Percentiles rank a stretch among this genome's conserved stretches.
These are phyloP conservation scores for Cryphonectria nitschkei DNA, from an alignment of 2,329 filamentous ascomycete genomes.

Conservation along the genomic window DNA sequence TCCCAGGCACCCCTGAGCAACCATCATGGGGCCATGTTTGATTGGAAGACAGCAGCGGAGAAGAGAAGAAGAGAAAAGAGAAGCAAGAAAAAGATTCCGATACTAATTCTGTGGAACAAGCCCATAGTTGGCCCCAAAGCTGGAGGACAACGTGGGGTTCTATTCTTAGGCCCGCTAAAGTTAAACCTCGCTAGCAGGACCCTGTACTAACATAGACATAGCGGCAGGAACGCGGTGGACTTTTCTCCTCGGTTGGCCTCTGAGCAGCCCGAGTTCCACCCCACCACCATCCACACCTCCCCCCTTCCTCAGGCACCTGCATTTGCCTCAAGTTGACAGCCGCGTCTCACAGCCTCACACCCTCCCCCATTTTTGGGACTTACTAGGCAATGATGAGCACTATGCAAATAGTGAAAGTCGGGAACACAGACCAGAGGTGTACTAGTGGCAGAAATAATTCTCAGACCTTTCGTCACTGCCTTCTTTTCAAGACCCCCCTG, in stretches of 20 bases:
- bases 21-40: not conserved
- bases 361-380: not conserved
- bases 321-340: conserved; percentile 14
- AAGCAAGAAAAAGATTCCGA: not conserved
- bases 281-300: not conserved
- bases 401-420: not conserved
- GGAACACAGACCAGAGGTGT: not conserved
- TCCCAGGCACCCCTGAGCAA: not conserved
- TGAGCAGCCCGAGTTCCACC: not conserved
- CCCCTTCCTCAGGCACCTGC: not conserved
- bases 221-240: not conserved
- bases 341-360: conserved; percentile 11
- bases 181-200: not conserved
- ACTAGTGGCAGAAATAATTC: not conserved
- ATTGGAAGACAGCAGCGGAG: not conserved
- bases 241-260: conserved; percentile 1
- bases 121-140: not conserved
- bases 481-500: not conserved
- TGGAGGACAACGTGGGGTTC: conserved; percentile 16
- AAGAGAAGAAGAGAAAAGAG: not conserved
- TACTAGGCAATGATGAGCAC: not conserved
- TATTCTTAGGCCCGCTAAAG: conserved; percentile 21
- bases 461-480: conserved; percentile 3
- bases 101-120: not conserved
- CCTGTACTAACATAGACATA: not conserved